Percentiles rank a stretch among this genome's conserved stretches.
Conservation (phyloP, 2,329 filamentous ascomycete species). For the Alternaria gaisen region DNA sequence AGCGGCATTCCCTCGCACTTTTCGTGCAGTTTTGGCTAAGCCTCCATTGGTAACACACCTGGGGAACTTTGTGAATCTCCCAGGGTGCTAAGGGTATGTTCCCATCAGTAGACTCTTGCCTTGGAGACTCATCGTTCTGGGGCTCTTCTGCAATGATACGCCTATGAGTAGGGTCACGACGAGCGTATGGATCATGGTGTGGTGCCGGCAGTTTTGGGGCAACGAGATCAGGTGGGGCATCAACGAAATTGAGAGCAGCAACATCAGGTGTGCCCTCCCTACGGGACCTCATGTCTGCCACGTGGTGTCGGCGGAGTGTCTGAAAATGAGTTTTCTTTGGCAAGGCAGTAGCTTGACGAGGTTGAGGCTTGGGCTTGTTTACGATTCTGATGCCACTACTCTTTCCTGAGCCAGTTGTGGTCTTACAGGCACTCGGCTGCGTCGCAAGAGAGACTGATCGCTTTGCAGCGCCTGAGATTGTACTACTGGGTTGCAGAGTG, state of each 20-base stretch:
- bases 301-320: slow-evolving; percentile 25
- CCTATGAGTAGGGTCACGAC: slow-evolving; percentile 31
- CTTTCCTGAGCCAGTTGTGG: slow-evolving; percentile 3
- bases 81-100: slow-evolving; percentile 24
- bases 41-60: slow-evolving; percentile 41
- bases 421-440: slow-evolving; percentile 1
- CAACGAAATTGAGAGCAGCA: slow-evolving; percentile 35
- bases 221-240: slow-evolving; percentile 19
- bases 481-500: neutral
- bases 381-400: slow-evolving; percentile 35
- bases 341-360: slow-evolving; percentile 16
- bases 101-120: neutral
- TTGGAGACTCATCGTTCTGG: slow-evolving; percentile 11
- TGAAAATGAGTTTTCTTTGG: slow-evolving; percentile 27
- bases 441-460: neutral
- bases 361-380: slow-evolving; percentile 29
- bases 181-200: slow-evolving; percentile 33
- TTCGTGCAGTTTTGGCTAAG: slow-evolving; percentile 33
- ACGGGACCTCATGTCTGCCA: slow-evolving; percentile 33
- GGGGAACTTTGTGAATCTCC: slow-evolving; percentile 40
- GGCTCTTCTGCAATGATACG: slow-evolving; percentile 22
- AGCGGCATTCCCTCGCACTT: slow-evolving; percentile 30
- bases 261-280: slow-evolving; percentile 39
- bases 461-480: neutral
- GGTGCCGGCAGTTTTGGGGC: neutral